phyloP scores from a whole-genome alignment of 1,284 basidiomycete species.

The Apiotrichum sp. region DNA sequence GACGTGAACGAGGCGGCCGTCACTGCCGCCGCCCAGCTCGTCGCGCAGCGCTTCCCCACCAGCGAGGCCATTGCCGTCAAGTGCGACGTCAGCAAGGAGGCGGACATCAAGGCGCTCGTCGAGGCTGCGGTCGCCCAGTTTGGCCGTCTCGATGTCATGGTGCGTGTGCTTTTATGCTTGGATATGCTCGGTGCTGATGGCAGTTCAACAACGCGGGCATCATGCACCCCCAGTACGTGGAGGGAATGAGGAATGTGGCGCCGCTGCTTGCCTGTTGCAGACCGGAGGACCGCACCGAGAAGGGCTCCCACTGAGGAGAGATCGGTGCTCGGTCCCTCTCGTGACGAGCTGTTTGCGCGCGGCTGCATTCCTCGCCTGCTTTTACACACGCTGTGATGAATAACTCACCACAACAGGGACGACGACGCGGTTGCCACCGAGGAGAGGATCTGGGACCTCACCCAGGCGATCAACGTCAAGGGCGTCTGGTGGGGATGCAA shows the following conservation, averaged over 20 bases:
- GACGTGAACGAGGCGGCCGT: slow-evolving; percentile 78
- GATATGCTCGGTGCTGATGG: not conserved
- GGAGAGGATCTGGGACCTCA: slow-evolving; percentile 91
- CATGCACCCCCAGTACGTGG: slow-evolving; percentile 65
- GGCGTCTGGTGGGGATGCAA: slow-evolving; percentile 99
- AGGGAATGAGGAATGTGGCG: too few species aligned
- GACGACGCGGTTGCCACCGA: slow-evolving; percentile 93
- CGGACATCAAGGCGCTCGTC: slow-evolving; percentile 72
- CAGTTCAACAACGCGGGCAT: slow-evolving; percentile 90
- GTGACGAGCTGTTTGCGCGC: too few species aligned
- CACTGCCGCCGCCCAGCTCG: slow-evolving; percentile 61
- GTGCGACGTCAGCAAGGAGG: slow-evolving; percentile 83
- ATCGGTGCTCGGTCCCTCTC: too few species aligned
- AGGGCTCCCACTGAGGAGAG: too few species aligned
- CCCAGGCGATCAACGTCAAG: slow-evolving; percentile 91
- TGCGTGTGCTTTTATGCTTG: slow-evolving; percentile 43
- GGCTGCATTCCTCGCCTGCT: too few species aligned
- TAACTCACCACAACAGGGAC: slow-evolving; percentile 49
- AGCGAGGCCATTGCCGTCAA: slow-evolving; percentile 64
- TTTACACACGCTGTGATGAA: not conserved
- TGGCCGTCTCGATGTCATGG: slow-evolving; percentile 87
- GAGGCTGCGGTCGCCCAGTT: slow-evolving; percentile 73
- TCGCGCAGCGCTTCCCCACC: slow-evolving; percentile 62
- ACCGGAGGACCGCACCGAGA: too few species aligned
- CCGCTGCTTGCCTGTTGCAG: too few species aligned